Percentiles rank a stretch among this genome's conserved stretches.
Evolutionary conservation across 306 rosid genomes (phyloP).

Genomic region (Medicago ruthenica): DNA sequence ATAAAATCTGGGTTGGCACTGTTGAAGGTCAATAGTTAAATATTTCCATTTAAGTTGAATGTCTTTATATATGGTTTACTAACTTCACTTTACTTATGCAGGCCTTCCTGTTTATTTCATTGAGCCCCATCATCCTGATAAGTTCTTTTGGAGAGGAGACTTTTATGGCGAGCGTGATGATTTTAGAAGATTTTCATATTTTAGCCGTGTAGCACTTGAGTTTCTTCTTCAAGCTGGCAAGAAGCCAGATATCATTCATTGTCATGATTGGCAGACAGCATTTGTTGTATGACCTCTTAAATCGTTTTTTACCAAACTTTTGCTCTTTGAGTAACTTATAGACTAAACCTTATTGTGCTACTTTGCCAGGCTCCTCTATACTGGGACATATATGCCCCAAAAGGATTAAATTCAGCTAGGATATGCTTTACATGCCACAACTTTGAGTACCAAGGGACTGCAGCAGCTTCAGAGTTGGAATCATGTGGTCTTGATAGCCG

Average conservation of each 20-base stretch:
- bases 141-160: slow-evolving; percentile 83
- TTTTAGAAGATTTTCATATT: slow-evolving; percentile 87
- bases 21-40: slow-evolving; percentile 67
- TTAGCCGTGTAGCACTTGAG: slow-evolving; percentile 95
- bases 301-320: slow-evolving; percentile 20
- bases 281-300: slow-evolving; percentile 72
- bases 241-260: slow-evolving; percentile 96
- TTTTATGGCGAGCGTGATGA: slow-evolving; percentile 89
- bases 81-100: slow-evolving; percentile 49
- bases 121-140: slow-evolving; percentile 93
- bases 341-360: slow-evolving; percentile 24
- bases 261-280: slow-evolving; percentile 99
- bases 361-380: slow-evolving; percentile 88
- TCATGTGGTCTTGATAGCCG: slow-evolving; percentile 84
- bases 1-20: slow-evolving; percentile 93
- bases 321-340: slow-evolving; percentile 31
- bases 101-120: slow-evolving; percentile 98
- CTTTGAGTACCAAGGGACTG: slow-evolving; percentile 95
- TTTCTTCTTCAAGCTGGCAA: slow-evolving; percentile 93
- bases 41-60: slow-evolving; percentile 30
- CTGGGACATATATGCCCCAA: slow-evolving; percentile 83
- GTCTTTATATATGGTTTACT: slow-evolving; percentile 38
- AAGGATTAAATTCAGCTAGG: slow-evolving; percentile 91
- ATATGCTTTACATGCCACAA: slow-evolving; percentile 99
- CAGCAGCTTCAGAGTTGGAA: slow-evolving; percentile 78